A percentile compares a stretch with the other conserved stretches of the same genome.
These are phyloP conservation scores for Carallia brachiata DNA, from an alignment of 345 rosid genomes.

Conservation along the genomic window DNA sequence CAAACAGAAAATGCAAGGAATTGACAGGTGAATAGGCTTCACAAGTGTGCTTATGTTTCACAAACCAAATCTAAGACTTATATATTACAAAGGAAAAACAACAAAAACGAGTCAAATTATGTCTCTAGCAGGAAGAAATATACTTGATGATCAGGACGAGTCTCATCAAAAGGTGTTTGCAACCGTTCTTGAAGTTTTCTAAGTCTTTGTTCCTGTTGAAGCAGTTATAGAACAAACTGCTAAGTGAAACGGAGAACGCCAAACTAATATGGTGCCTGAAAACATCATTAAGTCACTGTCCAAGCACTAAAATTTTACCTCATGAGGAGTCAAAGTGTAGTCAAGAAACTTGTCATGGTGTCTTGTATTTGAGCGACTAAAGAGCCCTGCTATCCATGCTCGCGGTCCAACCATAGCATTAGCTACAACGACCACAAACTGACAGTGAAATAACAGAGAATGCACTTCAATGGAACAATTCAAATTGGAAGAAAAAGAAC, in stretches of 20 bases:
- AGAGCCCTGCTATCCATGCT: conserved; percentile 88
- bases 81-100: background rate
- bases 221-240: conserved; percentile 9
- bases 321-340: conserved; percentile 57
- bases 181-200: conserved; percentile 75
- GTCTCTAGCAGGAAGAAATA: conserved; percentile 12
- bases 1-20: too few relatives aligned
- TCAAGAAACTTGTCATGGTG: conserved; percentile 53
- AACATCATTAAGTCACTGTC: background rate
- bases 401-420: conserved; percentile 94
- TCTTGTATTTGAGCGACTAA: conserved; percentile 55
- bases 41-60: too few relatives aligned
- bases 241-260: background rate
- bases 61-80: background rate
- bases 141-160: conserved; percentile 87
- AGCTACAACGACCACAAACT: conserved; percentile 47
- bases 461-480: conserved; percentile 5
- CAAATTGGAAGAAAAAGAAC: background rate
- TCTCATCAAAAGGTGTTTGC: conserved; percentile 72
- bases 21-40: too few relatives aligned
- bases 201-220: conserved; percentile 70
- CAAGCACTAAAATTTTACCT: conserved; percentile 40
- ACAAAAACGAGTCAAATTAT: background rate
- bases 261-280: background rate
- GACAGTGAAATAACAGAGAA: conserved; percentile 14